Base-by-base conservation (phyloP, 192 early-diverging fungal genomes). In the Backusella westeae region DNA sequence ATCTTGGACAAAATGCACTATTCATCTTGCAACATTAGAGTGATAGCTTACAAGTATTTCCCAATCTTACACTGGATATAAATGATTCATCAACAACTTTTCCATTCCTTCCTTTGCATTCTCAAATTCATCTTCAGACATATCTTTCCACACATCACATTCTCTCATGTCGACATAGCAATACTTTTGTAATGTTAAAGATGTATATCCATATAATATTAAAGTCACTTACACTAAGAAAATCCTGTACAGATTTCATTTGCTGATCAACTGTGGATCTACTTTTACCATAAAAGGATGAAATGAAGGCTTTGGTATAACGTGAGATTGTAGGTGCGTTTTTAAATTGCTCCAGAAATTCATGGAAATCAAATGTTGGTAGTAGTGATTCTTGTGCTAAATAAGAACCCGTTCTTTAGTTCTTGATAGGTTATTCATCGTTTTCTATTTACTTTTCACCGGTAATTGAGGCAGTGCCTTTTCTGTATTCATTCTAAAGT, bases 61-160 rank as follows among this genome's bases (percentile, higher is more conserved):
- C 32, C 2, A 32, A 32, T 32, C 88, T 83, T 84, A 91, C 89
- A 78, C 79, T 38, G 81, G 73, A 41, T 87, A 92, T 23, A 93
- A 79, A 5, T 91, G 82, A 82, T 93, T 95, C 93, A 93, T 95
- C 23, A 94, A 89, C 32, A 95, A 84, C 69, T 95, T 95, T 74
- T 95, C 94, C 86, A 94, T 92, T 12, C 92, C 93, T 76, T 95
- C 93, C 32, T 90, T 88, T 1, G 91, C 91, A 83, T 91, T 91
- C 68, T 94, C 93, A 81, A 93, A 91, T 74, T 91, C 90, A 46
- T 90, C 82, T 8, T 93, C 94, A 9, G 81, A 78, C 9, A 78
- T 56, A 32, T 84, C 69, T 32, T 80, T 81, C 91, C 91, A 95
- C 19, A 91, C 76, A n/a, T 90, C 85, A 75, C 88, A 87, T 63